Percentiles rank a stretch among this genome's conserved stretches.
Evolutionary conservation across 805 yeast species (phyloP).

Genomic region (Ogataea chonburiensis): DNA sequence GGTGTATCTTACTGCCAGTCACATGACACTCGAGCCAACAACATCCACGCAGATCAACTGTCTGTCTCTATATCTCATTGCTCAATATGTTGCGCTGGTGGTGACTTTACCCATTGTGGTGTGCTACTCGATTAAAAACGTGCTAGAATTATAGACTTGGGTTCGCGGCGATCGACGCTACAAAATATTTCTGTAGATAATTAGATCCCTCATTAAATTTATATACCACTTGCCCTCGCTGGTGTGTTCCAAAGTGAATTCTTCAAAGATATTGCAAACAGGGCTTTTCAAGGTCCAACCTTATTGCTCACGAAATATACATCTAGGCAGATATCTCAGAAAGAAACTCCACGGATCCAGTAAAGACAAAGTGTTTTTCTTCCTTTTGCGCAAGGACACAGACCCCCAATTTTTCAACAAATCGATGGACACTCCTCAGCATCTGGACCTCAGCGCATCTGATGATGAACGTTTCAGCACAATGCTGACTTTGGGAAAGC

Average conservation of each 20-base stretch:
- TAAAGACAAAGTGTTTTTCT: conserved; percentile 32
- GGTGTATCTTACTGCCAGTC: conserved; percentile 58
- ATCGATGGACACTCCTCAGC: conserved; percentile 16
- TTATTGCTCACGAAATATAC: conserved; percentile 1
- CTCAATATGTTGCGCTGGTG: conserved; percentile 46
- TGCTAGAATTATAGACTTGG: conserved; percentile 20
- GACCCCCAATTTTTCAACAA: conserved; percentile 18
- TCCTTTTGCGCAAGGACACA: conserved; percentile 22
- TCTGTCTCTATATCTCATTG: conserved; percentile 48
- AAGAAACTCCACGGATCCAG: conserved; percentile 16
- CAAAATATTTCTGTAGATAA: no score
- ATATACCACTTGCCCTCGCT: conserved; percentile 1
- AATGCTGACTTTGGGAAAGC: conserved; percentile 32
- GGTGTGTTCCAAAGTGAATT: conserved; percentile 18
- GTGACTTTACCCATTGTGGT: conserved; percentile 52
- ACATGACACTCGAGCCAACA: conserved; percentile 48
- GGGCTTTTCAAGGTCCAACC: conserved; percentile 17
- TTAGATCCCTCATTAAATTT: conserved; percentile 1
- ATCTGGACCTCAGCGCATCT: conserved; percentile 4
- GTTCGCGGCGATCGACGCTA: conserved; percentile 17
- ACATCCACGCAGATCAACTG: conserved; percentile 52
- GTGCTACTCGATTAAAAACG: conserved; percentile 39
- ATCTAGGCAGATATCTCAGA: conserved; percentile 14
- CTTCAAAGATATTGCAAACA: conserved; percentile 10
- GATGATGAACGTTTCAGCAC: conserved; percentile 25